A percentile compares a stretch with the other conserved stretches of the same genome.
Conservation (phyloP, 495 filamentous ascomycete species). For the Mytilinidion resinicola region DNA sequence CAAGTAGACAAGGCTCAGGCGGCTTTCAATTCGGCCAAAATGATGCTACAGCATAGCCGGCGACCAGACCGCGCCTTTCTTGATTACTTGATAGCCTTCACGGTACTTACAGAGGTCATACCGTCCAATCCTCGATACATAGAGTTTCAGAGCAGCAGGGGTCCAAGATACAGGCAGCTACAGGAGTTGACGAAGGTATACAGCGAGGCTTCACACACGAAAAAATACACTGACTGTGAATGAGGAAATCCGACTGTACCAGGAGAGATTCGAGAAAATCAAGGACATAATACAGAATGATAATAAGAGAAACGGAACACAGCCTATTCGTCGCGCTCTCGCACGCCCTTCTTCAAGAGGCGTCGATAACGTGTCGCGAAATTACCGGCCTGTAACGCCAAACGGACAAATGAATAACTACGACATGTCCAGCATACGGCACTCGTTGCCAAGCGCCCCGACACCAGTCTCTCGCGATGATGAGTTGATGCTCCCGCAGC, state of each 20-base stretch:
- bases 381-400: too few relatives aligned
- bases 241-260: slow-evolving; percentile 30
- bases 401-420: background rate
- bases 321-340: slow-evolving; percentile 18
- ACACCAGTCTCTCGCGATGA: slow-evolving; percentile 8
- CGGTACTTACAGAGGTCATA: slow-evolving; percentile 67
- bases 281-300: slow-evolving; percentile 64
- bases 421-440: slow-evolving; percentile 1
- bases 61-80: slow-evolving; percentile 58
- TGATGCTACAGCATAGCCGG: slow-evolving; percentile 28
- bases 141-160: slow-evolving; percentile 41
- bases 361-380: background rate
- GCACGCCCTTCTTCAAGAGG: slow-evolving; percentile 11
- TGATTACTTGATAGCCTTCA: slow-evolving; percentile 74
- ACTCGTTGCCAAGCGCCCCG: slow-evolving; percentile 29
- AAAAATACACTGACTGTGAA: slow-evolving; percentile 22
- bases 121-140: slow-evolving; percentile 64
- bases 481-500: slow-evolving; percentile 20
- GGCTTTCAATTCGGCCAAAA: slow-evolving; percentile 26
- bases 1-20: slow-evolving; percentile 28
- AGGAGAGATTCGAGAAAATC: slow-evolving; percentile 50
- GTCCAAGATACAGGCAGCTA: slow-evolving; percentile 44
- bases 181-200: slow-evolving; percentile 43
- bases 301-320: slow-evolving; percentile 50
- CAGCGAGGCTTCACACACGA: background rate